Evolutionary conservation across 139 green algal species (phyloP).

Genomic region (Ettlia oleoabundans): DNA sequence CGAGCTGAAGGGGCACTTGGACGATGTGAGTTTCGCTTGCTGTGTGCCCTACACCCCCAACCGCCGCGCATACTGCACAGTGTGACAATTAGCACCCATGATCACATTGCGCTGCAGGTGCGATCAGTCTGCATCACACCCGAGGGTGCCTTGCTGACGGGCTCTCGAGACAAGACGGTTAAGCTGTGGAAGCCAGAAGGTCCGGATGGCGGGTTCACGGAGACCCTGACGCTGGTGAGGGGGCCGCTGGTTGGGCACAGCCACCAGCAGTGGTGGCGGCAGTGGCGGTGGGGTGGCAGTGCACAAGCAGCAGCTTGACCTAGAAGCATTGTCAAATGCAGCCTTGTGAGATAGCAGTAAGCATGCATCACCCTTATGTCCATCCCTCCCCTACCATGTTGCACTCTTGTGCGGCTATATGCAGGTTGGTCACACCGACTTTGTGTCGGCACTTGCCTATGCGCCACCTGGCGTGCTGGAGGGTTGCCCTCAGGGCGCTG

Average conservation of each 20-base stretch:
- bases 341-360: too few relatives aligned
- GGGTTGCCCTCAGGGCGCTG: slow-evolving; percentile 47
- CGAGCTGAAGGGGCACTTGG: slow-evolving; percentile 37
- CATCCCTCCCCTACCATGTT: too few relatives aligned
- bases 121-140: slow-evolving; percentile 25
- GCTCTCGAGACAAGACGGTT: slow-evolving; percentile 78
- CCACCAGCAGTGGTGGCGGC: slow-evolving; percentile 4
- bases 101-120: slow-evolving; percentile 32
- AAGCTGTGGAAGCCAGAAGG: slow-evolving; percentile 58
- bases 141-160: slow-evolving; percentile 75
- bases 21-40: slow-evolving; percentile 34
- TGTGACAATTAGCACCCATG: not conserved
- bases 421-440: slow-evolving; percentile 85
- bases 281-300: not conserved
- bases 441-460: slow-evolving; percentile 77
- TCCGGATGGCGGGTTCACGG: not conserved
- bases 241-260: not conserved
- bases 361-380: too few relatives aligned
- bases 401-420: too few relatives aligned
- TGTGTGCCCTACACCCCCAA: not conserved
- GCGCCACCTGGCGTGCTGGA: slow-evolving; percentile 39
- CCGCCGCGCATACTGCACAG: not conserved
- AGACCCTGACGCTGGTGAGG: slow-evolving; percentile 33
- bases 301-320: too few relatives aligned
- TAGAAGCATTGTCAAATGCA: too few relatives aligned